phyloP scores from a whole-genome alignment of 176 grass and related monocot genomes.

The Avena atlantica region DNA sequence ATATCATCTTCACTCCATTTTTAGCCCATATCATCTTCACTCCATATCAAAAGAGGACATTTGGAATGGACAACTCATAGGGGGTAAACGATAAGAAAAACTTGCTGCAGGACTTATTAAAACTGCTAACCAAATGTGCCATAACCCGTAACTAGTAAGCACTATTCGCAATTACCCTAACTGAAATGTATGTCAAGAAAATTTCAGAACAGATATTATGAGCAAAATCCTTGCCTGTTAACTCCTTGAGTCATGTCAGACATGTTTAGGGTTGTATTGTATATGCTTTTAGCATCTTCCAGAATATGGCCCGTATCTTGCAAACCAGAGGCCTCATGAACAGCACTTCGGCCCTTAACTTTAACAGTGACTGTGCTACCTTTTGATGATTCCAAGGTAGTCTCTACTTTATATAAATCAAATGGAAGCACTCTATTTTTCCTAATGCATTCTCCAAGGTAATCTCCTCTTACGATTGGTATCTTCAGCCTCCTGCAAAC shows the following conservation, averaged over 20 bases:
- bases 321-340: slow-evolving; percentile 93
- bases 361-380: slow-evolving; percentile 81
- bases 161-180: slow-evolving; percentile 12
- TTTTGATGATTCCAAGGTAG: slow-evolving; percentile 60
- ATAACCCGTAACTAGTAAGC: neutral
- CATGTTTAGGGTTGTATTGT: slow-evolving; percentile 95
- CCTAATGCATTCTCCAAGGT: slow-evolving; percentile 71
- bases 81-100: slow-evolving; percentile 19
- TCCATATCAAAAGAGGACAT: neutral
- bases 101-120: neutral
- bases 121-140: neutral
- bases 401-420: slow-evolving; percentile 81
- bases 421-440: slow-evolving; percentile 79
- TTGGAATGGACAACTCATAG: slow-evolving; percentile 19
- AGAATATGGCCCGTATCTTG: slow-evolving; percentile 96
- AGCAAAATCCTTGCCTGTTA: slow-evolving; percentile 71
- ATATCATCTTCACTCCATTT: too few species aligned
- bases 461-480: slow-evolving; percentile 78
- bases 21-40: too few species aligned
- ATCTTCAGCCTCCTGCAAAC: slow-evolving; percentile 87
- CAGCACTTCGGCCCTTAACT: slow-evolving; percentile 96
- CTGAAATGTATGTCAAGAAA: neutral
- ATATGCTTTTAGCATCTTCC: slow-evolving; percentile 89
- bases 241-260: slow-evolving; percentile 92
- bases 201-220: slow-evolving; percentile 17